phyloP scores from a whole-genome alignment of 495 filamentous ascomycete genomes.

The Neurospora tetraspora region DNA sequence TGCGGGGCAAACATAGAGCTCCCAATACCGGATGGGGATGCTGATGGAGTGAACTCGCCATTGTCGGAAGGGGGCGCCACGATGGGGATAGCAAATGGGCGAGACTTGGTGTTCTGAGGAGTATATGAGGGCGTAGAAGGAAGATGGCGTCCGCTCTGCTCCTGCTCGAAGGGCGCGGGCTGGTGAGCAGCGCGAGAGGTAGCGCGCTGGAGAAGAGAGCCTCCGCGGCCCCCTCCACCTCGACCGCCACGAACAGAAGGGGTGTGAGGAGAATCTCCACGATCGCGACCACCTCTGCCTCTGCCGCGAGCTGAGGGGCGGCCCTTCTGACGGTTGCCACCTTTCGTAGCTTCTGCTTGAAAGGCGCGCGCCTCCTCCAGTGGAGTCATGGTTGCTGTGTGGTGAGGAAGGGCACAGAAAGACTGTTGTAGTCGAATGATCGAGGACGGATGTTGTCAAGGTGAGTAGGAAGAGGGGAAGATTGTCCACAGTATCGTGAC shows the following conservation, averaged over 20 bases:
- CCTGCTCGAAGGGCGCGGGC: not conserved
- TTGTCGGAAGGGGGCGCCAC: not conserved
- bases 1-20: not conserved
- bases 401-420: not conserved
- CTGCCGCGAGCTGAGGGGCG: not conserved
- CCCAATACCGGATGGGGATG: not conserved
- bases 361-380: not conserved
- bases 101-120: not conserved
- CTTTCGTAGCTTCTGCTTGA: not conserved
- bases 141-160: not conserved
- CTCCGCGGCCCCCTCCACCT: not conserved
- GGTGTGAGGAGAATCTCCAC: not conserved
- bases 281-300: not conserved
- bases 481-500: not conserved
- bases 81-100: not conserved
- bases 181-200: not conserved
- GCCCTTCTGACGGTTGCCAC: not conserved
- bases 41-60: not conserved
- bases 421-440: not conserved
- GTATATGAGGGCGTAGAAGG: not conserved
- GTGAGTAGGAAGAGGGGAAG: not conserved
- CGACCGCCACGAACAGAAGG: not conserved
- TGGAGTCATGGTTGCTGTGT: not conserved
- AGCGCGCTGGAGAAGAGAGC: not conserved
- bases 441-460: not conserved